Base-by-base conservation (phyloP, 1,284 basidiomycete genomes). In the Cutaneotrichosporon curvatum region DNA sequence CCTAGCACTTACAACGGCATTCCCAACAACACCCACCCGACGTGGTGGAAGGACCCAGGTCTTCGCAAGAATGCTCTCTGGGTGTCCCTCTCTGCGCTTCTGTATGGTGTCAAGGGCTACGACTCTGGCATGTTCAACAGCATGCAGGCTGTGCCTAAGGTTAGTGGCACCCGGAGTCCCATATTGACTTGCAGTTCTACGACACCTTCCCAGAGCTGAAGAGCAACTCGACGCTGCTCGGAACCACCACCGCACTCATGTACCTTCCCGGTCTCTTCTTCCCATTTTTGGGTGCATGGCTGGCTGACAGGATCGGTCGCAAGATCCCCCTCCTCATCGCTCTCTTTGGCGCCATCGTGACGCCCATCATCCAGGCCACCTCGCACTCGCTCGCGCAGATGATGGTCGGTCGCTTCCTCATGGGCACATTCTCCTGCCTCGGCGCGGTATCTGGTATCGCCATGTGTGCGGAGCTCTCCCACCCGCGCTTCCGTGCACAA, bases 241-340 rank as follows among this genome's bases (percentile, higher is more conserved):
- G 46, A 6, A 42, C 40, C 4, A 39, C 36, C 25, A 47, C 46
- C 1, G 46, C 46, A 3, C 12, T 47, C 28, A 47, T 47, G 45
- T 47, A 47, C 14, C 28, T 47, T 1, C 45, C 46, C 6, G 40
- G 46, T 2, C 22, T 47, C 8, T 4, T 41, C 23, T 23, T 47
- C 7, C 45, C 39, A n/a, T 36, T 35, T 16, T 4, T 41, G 11
- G 45, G 45, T 18, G 45, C 45, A 1, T 47, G 35, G 36, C 22
- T 47, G 7, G 40, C 46, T 4, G 46, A 47, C 30, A 37, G 28
- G 16, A 22, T 47, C 18, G 46, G 46, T 18, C 46, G 46, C 18
- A 47, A 47, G 46, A 47, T 47, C 16, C 46, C 46, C 9, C 40
- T 47, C 36, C 25, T 47, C 21, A 37, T 47, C 10, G 46, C 40